phyloP scores from a whole-genome alignment of 2,329 filamentous ascomycete species.

The Phyllosticta citribraziliensis region DNA sequence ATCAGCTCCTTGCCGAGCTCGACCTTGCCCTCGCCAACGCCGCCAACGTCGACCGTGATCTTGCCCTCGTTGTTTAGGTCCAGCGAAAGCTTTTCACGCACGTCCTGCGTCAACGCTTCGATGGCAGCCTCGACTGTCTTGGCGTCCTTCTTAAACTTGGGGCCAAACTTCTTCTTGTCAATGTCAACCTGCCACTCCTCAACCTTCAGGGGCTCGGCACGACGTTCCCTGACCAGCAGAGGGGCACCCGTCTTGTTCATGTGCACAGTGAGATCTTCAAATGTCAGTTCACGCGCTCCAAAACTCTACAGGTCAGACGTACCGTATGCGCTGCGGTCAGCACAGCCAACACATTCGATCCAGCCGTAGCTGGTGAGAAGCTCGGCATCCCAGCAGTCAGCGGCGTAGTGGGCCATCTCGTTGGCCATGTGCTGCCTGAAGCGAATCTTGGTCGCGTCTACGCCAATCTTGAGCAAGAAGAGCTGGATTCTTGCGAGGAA shows the following conservation, averaged over 20 bases:
- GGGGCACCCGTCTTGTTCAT: conserved; percentile 78
- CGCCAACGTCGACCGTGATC: conserved; percentile 64
- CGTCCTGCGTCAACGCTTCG: conserved; percentile 63
- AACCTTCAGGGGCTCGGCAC: conserved; percentile 66
- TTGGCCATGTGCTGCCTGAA: conserved; percentile 96
- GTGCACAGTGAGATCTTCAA: conserved; percentile 67
- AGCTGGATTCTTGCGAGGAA: conserved; percentile 89
- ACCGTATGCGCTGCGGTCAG: conserved; percentile 91
- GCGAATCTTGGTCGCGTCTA: conserved; percentile 78
- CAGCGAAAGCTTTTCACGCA: conserved; percentile 70
- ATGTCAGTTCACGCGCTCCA: conserved; percentile 67
- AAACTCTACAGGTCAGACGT: conserved; percentile 44
- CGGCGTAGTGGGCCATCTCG: conserved; percentile 87
- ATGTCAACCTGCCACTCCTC: conserved; percentile 84
- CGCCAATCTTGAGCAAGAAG: conserved; percentile 80
- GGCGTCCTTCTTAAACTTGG: conserved; percentile 88
- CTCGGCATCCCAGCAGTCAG: conserved; percentile 97
- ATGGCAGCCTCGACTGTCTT: conserved; percentile 76
- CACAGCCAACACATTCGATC: conserved; percentile 97
- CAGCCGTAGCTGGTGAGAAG: conserved; percentile 85
- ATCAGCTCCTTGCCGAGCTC: conserved; percentile 72
- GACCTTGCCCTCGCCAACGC: conserved; percentile 59
- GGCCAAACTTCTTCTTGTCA: conserved; percentile 93
- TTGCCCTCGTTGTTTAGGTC: conserved; percentile 64
- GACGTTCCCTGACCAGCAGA: conserved; percentile 72